phyloP scores from a whole-genome alignment of 2,329 filamentous ascomycete genomes.

The Diaporthe humulicola region DNA sequence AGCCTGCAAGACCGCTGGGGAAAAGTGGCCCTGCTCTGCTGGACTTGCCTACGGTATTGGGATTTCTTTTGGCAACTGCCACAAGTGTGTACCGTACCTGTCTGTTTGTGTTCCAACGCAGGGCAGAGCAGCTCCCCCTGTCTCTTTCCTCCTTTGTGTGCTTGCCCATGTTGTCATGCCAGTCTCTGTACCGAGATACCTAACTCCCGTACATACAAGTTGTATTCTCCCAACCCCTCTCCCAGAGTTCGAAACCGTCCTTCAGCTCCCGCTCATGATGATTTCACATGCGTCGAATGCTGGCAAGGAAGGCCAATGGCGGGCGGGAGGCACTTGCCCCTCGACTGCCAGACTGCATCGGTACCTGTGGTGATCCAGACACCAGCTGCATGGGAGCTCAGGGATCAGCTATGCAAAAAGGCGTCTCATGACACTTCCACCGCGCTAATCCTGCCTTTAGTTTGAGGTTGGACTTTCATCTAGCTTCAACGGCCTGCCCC shows the following conservation, averaged over 20 bases:
- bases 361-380: slow-evolving; percentile 33
- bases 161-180: neutral
- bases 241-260: neutral
- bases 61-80: neutral
- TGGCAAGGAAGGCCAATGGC: slow-evolving; percentile 27
- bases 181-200: neutral
- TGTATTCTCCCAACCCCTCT: slow-evolving; percentile 9
- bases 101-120: neutral
- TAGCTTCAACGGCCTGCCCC: slow-evolving; percentile 36
- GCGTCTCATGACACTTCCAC: slow-evolving; percentile 38
- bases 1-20: neutral
- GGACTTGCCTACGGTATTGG: neutral
- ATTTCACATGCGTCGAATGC: slow-evolving; percentile 36
- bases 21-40: neutral
- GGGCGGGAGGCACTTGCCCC: slow-evolving; percentile 3
- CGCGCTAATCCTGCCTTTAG: slow-evolving; percentile 39
- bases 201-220: neutral
- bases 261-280: slow-evolving; percentile 9
- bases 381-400: slow-evolving; percentile 38
- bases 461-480: slow-evolving; percentile 37
- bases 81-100: no score
- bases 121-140: slow-evolving; percentile 8
- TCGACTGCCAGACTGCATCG: slow-evolving; percentile 23
- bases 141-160: neutral
- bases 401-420: slow-evolving; percentile 40